These are phyloP conservation scores for Sugiyamaella chiloensis DNA, from an alignment of 805 yeast genomes.

Conservation along the genomic window DNA sequence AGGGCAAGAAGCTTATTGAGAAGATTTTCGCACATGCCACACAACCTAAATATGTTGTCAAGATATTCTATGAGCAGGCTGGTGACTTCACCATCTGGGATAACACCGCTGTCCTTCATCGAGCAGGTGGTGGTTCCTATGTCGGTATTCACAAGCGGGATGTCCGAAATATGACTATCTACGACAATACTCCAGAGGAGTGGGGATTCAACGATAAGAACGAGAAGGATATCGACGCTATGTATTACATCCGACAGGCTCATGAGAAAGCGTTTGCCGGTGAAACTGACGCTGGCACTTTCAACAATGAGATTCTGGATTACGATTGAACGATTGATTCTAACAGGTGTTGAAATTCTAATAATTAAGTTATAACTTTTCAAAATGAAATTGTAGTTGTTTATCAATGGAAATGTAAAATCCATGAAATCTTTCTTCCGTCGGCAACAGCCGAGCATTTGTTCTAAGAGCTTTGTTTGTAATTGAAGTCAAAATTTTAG, in stretches of 20 bases:
- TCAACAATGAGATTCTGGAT: slow-evolving; percentile 12
- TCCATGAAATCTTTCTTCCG: no score
- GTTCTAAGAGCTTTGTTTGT: no score
- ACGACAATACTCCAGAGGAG: slow-evolving; percentile 11
- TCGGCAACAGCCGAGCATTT: no score
- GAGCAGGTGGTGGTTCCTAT: slow-evolving; percentile 13
- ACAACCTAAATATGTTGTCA: slow-evolving; percentile 8
- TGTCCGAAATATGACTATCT: slow-evolving; percentile 14
- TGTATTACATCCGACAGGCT: slow-evolving; percentile 8
- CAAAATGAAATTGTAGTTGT: no score
- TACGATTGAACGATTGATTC: slow-evolving; percentile 1
- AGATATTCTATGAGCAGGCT: slow-evolving; percentile 6
- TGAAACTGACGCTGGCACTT: slow-evolving; percentile 1
- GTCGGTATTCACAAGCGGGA: slow-evolving; percentile 7
- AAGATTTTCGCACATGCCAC: slow-evolving; percentile 13
- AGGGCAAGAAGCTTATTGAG: slow-evolving; percentile 8
- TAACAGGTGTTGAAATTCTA: no score
- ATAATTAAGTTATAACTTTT: no score
- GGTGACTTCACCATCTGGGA: slow-evolving; percentile 14
- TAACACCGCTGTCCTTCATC: slow-evolving; percentile 10
- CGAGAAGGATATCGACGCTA: slow-evolving; percentile 8
- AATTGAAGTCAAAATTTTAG: no score
- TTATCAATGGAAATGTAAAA: no score
- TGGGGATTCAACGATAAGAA: slow-evolving; percentile 10
- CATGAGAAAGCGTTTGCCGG: slow-evolving; percentile 10